phyloP scores from a whole-genome alignment of 305 asterid genomes.

The Solanum hybrid region DNA sequence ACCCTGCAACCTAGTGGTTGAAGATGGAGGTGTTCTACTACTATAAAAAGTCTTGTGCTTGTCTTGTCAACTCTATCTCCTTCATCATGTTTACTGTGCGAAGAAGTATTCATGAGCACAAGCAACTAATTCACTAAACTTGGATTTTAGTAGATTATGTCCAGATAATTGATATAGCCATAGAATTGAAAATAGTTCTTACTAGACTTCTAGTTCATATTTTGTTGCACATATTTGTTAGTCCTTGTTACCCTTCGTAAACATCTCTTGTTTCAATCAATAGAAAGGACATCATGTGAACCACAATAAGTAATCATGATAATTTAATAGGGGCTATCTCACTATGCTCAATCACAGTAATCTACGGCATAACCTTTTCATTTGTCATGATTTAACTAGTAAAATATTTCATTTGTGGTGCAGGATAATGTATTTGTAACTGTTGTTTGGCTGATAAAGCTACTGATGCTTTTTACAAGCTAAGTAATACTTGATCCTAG shows the following conservation, averaged over 20 bases:
- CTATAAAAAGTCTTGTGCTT: not conserved
- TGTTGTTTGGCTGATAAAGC: conserved; percentile 4
- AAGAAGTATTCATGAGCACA: not conserved
- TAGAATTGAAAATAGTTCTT: not conserved
- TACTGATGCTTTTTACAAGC: no score
- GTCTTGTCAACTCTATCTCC: not conserved
- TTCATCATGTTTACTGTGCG: not conserved
- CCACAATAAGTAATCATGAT: not conserved
- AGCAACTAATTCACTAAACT: not conserved
- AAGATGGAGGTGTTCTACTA: no score
- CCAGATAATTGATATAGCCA: not conserved
- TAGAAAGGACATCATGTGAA: not conserved
- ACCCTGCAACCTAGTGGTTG: no score
- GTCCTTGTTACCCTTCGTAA: not conserved
- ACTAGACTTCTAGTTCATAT: not conserved
- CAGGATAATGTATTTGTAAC: conserved; percentile 37
- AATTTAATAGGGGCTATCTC: not conserved
- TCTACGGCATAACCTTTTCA: not conserved
- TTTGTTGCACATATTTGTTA: not conserved
- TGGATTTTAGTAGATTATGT: not conserved
- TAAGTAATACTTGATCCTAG: no score
- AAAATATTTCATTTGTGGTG: not conserved
- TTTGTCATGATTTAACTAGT: not conserved
- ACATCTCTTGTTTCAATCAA: not conserved
- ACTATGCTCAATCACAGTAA: not conserved